Base-by-base conservation (phyloP, 345 rosid species). In the Euclidium syriacum region DNA sequence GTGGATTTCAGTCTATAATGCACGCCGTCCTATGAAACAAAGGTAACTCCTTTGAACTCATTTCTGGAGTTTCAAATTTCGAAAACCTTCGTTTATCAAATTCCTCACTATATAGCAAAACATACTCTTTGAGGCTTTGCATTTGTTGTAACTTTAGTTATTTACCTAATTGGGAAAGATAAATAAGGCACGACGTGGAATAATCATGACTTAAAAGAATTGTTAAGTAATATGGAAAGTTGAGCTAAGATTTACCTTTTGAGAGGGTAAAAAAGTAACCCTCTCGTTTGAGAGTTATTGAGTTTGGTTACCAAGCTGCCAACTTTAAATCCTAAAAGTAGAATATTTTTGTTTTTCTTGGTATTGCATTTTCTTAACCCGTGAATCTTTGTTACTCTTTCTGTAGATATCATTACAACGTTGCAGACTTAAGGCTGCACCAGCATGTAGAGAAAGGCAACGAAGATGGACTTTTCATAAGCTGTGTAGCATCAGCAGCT, bases 1-100 rank as follows among this genome's bases (percentile, higher is more conserved):
- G 71, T 89, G 98, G 97, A 81, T 87, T 54, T 89, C 91, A 58
- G 95, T 92, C 46, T 87, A 92, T 71, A 87, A 82, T 75, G 91
- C 96, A 22, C 95, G 88, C 29, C 87, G 85, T 52, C 95, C 98
- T 40, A 92, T 92, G 96, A 92, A 92, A 79, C 98, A 92, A 69
- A 79, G 97, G 94, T 87, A 70, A 40, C 20, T 48, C 9, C n/a
- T 48, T 15, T 14, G n/a, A 16, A 18, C 50, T 24, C 38, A 60
- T 18, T 59, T 68, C 29, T 19, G 35, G 14, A 36, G 17, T 10
- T 10, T 41, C n/a, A 32, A 54, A 5, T 10, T 30, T 25, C 26
- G 12, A 24, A 33, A 52, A 33, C 25, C 32, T 35, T 48, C 58
- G 10, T 56, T 66, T 23, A 23, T 34, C 22, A 17, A 23, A 41